Percentiles rank a stretch among this genome's conserved stretches.
These are phyloP conservation scores for Strobilomyces echinocephalus DNA, from an alignment of 768 basidiomycete species.

Conservation along the genomic window DNA sequence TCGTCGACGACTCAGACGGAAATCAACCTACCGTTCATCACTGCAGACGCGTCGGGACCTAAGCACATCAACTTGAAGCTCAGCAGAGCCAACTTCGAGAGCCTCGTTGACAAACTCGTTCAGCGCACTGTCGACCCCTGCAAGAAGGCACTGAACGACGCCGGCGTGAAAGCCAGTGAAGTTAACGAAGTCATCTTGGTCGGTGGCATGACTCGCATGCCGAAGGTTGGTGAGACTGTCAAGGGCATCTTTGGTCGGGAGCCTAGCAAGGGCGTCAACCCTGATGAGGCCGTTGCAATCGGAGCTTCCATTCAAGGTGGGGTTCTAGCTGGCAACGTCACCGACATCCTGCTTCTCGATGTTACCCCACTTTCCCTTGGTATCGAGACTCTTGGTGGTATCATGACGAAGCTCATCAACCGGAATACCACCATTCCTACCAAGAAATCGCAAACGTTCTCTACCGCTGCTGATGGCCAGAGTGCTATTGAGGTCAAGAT, in stretches of 20 bases:
- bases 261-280: slow-evolving; percentile 98
- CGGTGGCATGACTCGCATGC: slow-evolving; percentile 99
- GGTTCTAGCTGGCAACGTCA: slow-evolving; percentile 94
- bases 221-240: slow-evolving; percentile 89
- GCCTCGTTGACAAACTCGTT: slow-evolving; percentile 75
- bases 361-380: slow-evolving; percentile 95
- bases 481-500: slow-evolving; percentile 99
- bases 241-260: slow-evolving; percentile 86
- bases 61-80: slow-evolving; percentile 96
- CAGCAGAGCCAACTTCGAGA: slow-evolving; percentile 85
- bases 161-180: slow-evolving; percentile 87
- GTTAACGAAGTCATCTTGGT: slow-evolving; percentile 97
- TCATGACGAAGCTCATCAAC: slow-evolving; percentile 98
- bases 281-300: slow-evolving; percentile 98
- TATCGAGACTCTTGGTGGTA: slow-evolving; percentile 97
- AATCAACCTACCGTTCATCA: slow-evolving; percentile 97
- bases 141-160: slow-evolving; percentile 94
- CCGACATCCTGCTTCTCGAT: slow-evolving; percentile 90
- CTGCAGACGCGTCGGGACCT: slow-evolving; percentile 89
- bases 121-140: slow-evolving; percentile 91
- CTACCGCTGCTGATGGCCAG: slow-evolving; percentile 97
- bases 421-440: slow-evolving; percentile 99
- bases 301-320: slow-evolving; percentile 98
- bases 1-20: slow-evolving; percentile 95
- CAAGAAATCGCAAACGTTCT: slow-evolving; percentile 99